Evolutionary conservation across 352 stramenopile genomes (phyloP).

Genomic region (Aphanomyces astaci): DNA sequence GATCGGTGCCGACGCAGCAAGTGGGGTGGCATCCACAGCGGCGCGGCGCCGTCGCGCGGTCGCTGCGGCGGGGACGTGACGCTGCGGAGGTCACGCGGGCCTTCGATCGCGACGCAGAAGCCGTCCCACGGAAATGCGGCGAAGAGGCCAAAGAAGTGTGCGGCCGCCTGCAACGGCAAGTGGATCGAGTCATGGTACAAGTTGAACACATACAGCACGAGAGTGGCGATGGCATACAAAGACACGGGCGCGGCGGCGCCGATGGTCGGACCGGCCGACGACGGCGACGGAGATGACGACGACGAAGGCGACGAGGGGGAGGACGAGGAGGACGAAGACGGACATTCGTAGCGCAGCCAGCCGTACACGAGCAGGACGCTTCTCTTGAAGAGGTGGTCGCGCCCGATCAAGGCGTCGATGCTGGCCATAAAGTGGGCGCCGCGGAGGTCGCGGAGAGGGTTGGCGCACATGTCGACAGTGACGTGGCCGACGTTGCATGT

Average conservation of each 20-base stretch:
- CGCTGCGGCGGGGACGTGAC: neutral
- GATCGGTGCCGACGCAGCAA: neutral
- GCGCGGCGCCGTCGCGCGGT: neutral
- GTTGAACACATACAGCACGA: constrained; percentile 36
- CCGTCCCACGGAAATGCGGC: constrained; percentile 30
- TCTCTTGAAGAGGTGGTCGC: constrained; percentile 35
- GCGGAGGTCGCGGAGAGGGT: constrained; percentile 30
- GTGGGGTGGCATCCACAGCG: neutral
- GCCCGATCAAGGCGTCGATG: constrained; percentile 30
- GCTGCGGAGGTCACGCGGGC: constrained; percentile 24
- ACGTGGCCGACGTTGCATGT: constrained; percentile 33
- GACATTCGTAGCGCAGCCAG: constrained; percentile 35
- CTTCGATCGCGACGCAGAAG: constrained; percentile 29
- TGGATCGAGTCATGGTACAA: constrained; percentile 31
- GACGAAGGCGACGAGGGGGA: neutral
- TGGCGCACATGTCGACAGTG: constrained; percentile 31
- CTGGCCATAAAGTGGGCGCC: constrained; percentile 30
- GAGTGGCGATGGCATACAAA: constrained; percentile 25
- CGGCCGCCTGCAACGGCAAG: constrained; percentile 33
- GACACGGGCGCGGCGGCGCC: constrained; percentile 29
- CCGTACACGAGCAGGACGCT: constrained; percentile 34
- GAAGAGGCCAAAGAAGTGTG: constrained; percentile 34
- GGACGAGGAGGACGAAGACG: neutral
- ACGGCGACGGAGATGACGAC: neutral
- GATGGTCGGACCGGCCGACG: constrained; percentile 20